These are phyloP conservation scores for Talaromyces sp. DNA, from an alignment of 2,329 filamentous ascomycete genomes.

Conservation along the genomic window DNA sequence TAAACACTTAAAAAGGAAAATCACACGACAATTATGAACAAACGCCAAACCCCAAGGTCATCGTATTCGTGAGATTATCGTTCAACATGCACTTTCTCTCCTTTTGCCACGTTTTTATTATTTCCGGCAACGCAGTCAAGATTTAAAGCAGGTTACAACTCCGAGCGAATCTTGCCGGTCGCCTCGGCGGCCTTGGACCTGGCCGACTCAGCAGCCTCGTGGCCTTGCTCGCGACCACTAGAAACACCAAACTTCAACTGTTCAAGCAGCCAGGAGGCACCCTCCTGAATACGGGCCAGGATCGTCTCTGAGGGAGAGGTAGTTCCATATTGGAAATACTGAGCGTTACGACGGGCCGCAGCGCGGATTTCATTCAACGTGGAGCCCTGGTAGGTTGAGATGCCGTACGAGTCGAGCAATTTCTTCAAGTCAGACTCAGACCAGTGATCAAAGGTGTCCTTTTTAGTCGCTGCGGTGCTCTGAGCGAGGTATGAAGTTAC, in stretches of 20 bases:
- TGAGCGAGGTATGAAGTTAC: constrained; percentile 66
- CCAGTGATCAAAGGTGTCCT: constrained; percentile 68
- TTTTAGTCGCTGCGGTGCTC: constrained; percentile 62
- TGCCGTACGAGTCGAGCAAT: constrained; percentile 74
- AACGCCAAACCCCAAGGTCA: background rate
- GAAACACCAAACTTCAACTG: constrained; percentile 47
- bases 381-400: constrained; percentile 64
- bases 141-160: constrained; percentile 21
- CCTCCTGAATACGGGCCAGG: constrained; percentile 56
- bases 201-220: constrained; percentile 43
- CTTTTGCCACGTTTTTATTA: background rate
- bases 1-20: background rate
- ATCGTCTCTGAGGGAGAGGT: constrained; percentile 61
- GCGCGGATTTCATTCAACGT: constrained; percentile 66
- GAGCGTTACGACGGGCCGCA: constrained; percentile 66
- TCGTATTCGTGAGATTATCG: background rate
- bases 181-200: constrained; percentile 48
- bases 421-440: constrained; percentile 66
- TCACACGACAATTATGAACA: background rate
- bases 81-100: background rate
- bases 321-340: constrained; percentile 74
- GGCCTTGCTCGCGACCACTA: constrained; percentile 44
- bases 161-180: constrained; percentile 31
- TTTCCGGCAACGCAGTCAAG: background rate
- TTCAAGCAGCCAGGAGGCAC: constrained; percentile 44